Evolutionary conservation across 1,284 basidiomycete species (phyloP).

Genomic region (Boletus smithii): DNA sequence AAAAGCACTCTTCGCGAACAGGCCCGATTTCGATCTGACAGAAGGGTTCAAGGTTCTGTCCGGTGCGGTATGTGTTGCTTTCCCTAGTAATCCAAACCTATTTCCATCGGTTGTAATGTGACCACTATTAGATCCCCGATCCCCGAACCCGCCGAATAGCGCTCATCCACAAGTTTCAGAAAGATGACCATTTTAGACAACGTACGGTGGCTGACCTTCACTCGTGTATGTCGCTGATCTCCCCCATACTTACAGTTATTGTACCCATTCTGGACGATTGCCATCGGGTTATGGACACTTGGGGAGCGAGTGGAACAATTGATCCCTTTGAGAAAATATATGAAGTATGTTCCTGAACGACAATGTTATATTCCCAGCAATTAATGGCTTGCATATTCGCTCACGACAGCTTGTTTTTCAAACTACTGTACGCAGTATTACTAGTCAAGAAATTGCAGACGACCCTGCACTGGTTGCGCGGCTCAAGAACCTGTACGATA

Average conservation of each 20-base stretch:
- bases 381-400: background rate
- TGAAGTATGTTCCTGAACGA: constrained; percentile 44
- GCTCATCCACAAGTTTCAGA: constrained; percentile 66
- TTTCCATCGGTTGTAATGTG: constrained; percentile 7
- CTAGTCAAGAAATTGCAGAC: constrained; percentile 64
- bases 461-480: constrained; percentile 55
- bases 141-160: constrained; percentile 56
- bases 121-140: constrained; percentile 54
- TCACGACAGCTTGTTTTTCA: constrained; percentile 61
- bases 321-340: constrained; percentile 71
- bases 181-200: constrained; percentile 51
- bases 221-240: constrained; percentile 14
- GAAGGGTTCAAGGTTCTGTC: constrained; percentile 74
- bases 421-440: constrained; percentile 61
- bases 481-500: constrained; percentile 61
- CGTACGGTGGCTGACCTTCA: constrained; percentile 41
- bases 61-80: constrained; percentile 54
- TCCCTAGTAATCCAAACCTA: constrained; percentile 9
- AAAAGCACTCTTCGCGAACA: constrained; percentile 62
- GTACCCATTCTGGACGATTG: constrained; percentile 61
- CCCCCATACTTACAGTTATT: constrained; percentile 49
- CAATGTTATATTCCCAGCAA: background rate
- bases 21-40: constrained; percentile 65
- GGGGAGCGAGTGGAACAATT: constrained; percentile 57
- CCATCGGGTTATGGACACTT: constrained; percentile 52